Conservation (phyloP, 805 yeast species). For the Hanseniaspora valbyensis region DNA sequence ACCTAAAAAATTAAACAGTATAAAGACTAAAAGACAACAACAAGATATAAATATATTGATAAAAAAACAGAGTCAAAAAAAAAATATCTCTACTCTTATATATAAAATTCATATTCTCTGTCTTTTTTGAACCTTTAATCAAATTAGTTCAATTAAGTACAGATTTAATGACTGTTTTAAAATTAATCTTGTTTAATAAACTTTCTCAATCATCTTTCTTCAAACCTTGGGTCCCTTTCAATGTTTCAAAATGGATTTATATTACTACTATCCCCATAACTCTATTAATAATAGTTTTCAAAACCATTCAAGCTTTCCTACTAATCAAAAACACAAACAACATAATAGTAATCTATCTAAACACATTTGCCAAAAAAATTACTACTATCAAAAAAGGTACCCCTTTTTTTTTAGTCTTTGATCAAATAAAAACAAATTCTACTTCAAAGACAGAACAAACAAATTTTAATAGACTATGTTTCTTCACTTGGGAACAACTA, state of each 20-base stretch:
- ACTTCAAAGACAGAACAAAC: neutral
- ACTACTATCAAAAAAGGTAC: neutral
- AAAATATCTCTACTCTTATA: neutral
- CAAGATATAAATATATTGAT: neutral
- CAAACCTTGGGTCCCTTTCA: constrained; percentile 1
- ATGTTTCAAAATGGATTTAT: constrained; percentile 5
- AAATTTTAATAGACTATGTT: constrained; percentile 5
- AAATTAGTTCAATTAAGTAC: neutral
- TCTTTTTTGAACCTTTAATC: neutral
- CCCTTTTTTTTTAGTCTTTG: neutral
- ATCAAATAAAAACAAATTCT: neutral
- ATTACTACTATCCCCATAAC: neutral
- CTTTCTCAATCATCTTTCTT: neutral
- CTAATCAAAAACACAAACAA: constrained; percentile 1
- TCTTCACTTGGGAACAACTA: constrained; percentile 8
- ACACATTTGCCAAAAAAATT: constrained; percentile 10
- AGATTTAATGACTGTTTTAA: neutral
- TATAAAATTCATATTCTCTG: neutral
- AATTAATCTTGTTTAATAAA: neutral
- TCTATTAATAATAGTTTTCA: neutral
- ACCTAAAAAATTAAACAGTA: no score
- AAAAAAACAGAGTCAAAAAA: neutral
- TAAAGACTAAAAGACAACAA: no score
- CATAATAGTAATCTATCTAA: neutral
- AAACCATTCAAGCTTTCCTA: neutral